Percentiles rank a stretch among this genome's conserved stretches.
These are phyloP conservation scores for Pythium rishiriense DNA, from an alignment of 352 stramenopile species.

Conservation along the genomic window DNA sequence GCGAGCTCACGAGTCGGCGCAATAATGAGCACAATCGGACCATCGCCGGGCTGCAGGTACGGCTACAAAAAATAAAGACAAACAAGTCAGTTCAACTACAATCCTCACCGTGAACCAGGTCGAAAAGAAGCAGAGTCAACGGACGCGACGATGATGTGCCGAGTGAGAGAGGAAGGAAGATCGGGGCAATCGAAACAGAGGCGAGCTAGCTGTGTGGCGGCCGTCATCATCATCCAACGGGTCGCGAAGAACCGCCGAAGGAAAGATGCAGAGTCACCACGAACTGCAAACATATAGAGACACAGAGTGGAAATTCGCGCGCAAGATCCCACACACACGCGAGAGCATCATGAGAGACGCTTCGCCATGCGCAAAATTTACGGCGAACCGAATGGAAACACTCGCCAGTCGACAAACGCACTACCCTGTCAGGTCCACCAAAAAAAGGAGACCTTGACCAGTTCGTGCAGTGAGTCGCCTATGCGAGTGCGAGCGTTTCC, in stretches of 20 bases:
- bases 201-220: conserved; percentile 22
- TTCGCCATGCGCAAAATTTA: background rate
- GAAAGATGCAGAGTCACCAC: background rate
- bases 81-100: conserved; percentile 29
- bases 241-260: background rate
- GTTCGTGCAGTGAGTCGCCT: conserved; percentile 10
- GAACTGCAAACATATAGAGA: conserved; percentile 14
- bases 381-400: conserved; percentile 5
- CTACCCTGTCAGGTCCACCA: conserved; percentile 18
- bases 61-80: conserved; percentile 51
- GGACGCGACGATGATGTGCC: conserved; percentile 22
- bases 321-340: conserved; percentile 2
- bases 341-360: background rate
- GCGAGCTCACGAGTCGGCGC: conserved; percentile 98
- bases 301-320: conserved; percentile 7
- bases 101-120: conserved; percentile 10
- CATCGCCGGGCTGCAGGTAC: conserved; percentile 95
- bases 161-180: conserved; percentile 16
- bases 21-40: conserved; percentile 98
- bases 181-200: conserved; percentile 14
- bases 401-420: conserved; percentile 5
- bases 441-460: conserved; percentile 45
- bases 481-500: background rate
- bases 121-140: conserved; percentile 28
- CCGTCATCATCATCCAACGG: background rate